These are phyloP conservation scores for Pseudoscleropodium purum DNA, from an alignment of 225 moss, liverwort and hornwort genomes.

Conservation along the genomic window DNA sequence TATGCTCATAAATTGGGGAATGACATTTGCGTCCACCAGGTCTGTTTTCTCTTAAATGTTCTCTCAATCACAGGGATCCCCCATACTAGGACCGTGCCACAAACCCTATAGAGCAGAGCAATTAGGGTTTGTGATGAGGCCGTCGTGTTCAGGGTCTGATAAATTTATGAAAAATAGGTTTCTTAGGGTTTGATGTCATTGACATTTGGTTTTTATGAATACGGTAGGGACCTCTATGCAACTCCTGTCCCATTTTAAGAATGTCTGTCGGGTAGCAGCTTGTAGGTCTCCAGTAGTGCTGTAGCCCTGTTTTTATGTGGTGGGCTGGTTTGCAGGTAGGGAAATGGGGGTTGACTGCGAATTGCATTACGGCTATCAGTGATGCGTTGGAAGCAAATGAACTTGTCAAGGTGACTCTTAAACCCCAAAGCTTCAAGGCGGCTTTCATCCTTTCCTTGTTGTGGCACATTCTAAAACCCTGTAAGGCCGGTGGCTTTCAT, in stretches of 20 bases:
- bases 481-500: not conserved
- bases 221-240: not conserved
- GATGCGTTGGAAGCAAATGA: slow-evolving; percentile 88
- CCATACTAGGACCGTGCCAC: no score
- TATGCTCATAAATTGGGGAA: slow-evolving; percentile 73
- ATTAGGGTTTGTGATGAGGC: not conserved
- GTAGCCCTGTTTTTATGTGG: not conserved
- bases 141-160: not conserved
- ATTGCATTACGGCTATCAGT: slow-evolving; percentile 64
- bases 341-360: slow-evolving; percentile 72
- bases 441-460: not conserved
- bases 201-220: not conserved
- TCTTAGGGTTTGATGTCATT: not conserved
- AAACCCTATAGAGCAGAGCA: not conserved
- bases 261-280: not conserved
- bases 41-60: not conserved
- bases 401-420: slow-evolving; percentile 58
- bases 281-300: not conserved
- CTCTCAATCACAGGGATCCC: not conserved
- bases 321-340: slow-evolving; percentile 52
- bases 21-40: slow-evolving; percentile 77
- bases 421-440: not conserved
- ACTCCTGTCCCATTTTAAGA: not conserved
- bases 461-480: not conserved
- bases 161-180: not conserved